Evolutionary conservation across 768 basidiomycete species (phyloP), one percentile per base, ranked within the genome.

Genomic region (Psilocybe azurescens): DNA sequence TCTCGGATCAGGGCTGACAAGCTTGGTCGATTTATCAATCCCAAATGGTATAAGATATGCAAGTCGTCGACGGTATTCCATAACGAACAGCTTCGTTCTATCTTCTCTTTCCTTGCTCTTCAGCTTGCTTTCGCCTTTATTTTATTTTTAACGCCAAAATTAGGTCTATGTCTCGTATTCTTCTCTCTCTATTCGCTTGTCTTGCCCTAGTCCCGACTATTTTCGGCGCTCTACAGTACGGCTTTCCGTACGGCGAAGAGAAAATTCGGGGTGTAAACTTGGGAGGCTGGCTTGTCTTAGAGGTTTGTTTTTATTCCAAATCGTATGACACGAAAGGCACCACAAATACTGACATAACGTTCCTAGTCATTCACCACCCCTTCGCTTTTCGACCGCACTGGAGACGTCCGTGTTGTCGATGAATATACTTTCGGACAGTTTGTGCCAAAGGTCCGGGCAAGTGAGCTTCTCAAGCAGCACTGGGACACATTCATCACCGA

Each of bases 401-500:
- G 55, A 29, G 61, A 66, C 32, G 38, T 28, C 20, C 61, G 61
- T 5, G 30, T 62, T 46, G 51, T 57, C n/a, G 65, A 66, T 32
- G 65, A 66, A 56, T 66, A 60, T 30, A 62, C 61, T 30, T 66
- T 60, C 29, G 38, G 64, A 28, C 39, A 36, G n/a, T 63, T 62
- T 48, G 60, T 57, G 48, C 29, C 50, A 39, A 59, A 49, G 29
- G 32, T 49, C 5, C 16, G 36, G 18, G 53, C 52, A 5, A 20
- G 11, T 7, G 32, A 32, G 14, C 32, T 33, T 1, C 77, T 93
- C 36, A 77, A 83, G 64, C 72, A 79, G 29, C 93, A 93, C 72
- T 94, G 91, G 90, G 75, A 89, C 60, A 86, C 86, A 0, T 94
- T 96, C 65, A 91, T 89, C 32, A 53, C 52, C 1, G 52, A 2